A percentile compares a stretch with the other conserved stretches of the same genome.
These are phyloP conservation scores for Magnusiomyces tetraspermus DNA, from an alignment of 1,139 yeast species.

Conservation along the genomic window DNA sequence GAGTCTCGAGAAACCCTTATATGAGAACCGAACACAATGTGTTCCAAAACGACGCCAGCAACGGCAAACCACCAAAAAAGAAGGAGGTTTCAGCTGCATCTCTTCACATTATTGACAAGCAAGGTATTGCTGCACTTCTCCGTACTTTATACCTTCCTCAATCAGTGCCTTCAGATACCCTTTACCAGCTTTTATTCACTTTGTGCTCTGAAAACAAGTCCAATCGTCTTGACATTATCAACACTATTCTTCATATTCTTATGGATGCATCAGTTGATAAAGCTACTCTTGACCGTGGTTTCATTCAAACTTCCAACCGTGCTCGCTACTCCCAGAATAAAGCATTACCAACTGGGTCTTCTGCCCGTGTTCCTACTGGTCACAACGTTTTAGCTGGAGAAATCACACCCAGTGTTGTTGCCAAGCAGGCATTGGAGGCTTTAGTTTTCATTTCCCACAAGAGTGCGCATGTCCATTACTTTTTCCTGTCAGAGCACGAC, in stretches of 20 bases:
- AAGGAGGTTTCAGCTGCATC: constrained; percentile 25
- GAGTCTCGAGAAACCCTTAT: background rate
- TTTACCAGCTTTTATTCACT: constrained; percentile 58
- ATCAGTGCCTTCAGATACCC: constrained; percentile 50
- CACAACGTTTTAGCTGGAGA: constrained; percentile 37
- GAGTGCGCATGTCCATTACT: constrained; percentile 61
- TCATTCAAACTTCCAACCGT: constrained; percentile 40
- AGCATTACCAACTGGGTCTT: constrained; percentile 14
- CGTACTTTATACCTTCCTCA: constrained; percentile 70
- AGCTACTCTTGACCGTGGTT: constrained; percentile 56
- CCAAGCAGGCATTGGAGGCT: constrained; percentile 70
- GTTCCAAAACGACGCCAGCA: constrained; percentile 12
- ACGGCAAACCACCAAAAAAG: constrained; percentile 10
- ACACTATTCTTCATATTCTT: constrained; percentile 55
- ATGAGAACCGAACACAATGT: constrained; percentile 5
- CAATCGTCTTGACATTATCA: constrained; percentile 68
- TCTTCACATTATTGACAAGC: constrained; percentile 57
- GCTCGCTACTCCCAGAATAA: constrained; percentile 29
- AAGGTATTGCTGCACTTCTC: constrained; percentile 66
- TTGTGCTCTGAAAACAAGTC: constrained; percentile 63
- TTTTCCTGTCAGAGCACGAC: constrained; percentile 77
- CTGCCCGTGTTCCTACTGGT: constrained; percentile 14
- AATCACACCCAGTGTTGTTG: constrained; percentile 60
- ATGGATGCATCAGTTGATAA: constrained; percentile 65
- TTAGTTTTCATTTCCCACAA: constrained; percentile 62